Percentiles rank a stretch among this genome's conserved stretches.
Conservation (phyloP, 352 stramenopile genomes). For the Globisporangium heterothallicum region DNA sequence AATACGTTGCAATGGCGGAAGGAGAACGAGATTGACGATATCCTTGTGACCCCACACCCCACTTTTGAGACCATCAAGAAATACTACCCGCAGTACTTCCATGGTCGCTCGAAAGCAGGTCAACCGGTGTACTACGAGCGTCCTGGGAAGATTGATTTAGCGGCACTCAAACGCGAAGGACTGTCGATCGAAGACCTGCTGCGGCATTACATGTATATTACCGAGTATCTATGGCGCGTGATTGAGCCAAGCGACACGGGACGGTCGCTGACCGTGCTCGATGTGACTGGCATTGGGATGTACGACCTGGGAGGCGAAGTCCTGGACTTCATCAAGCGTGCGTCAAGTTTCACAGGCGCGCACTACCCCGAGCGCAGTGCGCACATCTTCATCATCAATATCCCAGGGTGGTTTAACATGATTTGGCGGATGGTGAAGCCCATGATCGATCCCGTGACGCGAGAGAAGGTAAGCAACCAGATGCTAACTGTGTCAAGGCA, state of each 20-base stretch:
- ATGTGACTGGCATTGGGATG: constrained; percentile 84
- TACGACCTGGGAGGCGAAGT: constrained; percentile 84
- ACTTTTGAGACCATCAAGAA: constrained; percentile 89
- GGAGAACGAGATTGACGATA: constrained; percentile 84
- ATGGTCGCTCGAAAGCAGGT: constrained; percentile 71
- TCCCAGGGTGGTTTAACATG: constrained; percentile 92
- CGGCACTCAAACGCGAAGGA: constrained; percentile 79
- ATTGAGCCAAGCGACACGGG: constrained; percentile 71
- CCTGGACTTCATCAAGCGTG: constrained; percentile 85
- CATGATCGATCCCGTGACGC: constrained; percentile 91
- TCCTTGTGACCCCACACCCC: constrained; percentile 73
- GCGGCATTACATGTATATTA: constrained; percentile 91
- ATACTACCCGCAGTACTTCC: constrained; percentile 90
- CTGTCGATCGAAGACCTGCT: constrained; percentile 86
- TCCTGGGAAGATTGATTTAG: constrained; percentile 81
- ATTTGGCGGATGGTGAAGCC: constrained; percentile 93
- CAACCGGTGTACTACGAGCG: constrained; percentile 83
- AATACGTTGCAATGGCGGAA: constrained; percentile 82
- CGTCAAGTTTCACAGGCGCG: constrained; percentile 81
- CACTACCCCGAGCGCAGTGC: constrained; percentile 93
- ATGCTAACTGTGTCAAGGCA: constrained; percentile 4
- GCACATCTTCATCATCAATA: constrained; percentile 95
- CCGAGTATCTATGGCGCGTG: constrained; percentile 86
- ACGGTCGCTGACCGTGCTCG: constrained; percentile 78
- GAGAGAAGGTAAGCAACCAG: constrained; percentile 83